Evolutionary conservation across 352 stramenopile genomes (phyloP), one percentile per base, ranked within the genome.

Genomic region (Phytophthora hibernalis): DNA sequence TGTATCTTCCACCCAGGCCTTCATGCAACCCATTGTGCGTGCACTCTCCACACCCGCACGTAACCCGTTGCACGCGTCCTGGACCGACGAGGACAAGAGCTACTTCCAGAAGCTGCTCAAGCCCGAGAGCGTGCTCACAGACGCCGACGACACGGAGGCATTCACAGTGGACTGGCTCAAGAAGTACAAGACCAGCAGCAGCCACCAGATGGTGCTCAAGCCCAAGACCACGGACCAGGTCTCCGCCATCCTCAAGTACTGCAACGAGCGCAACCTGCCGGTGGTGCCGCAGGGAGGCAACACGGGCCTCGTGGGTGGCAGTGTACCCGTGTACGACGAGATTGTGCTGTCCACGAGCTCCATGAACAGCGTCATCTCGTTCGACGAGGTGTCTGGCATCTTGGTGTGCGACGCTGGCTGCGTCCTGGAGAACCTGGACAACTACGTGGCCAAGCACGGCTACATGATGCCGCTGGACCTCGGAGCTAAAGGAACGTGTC

Each of bases 271-370:
- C 40, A 68, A 77, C 8, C 73, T 99, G 28, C 71, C 91, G 0
- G 85, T 99, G 10, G 95, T 99, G 18, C 93, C 97, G 5, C 97
- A 99, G 71, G 96, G 92, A 55, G 97, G 97, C 47, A 99, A 99
- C 76, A 99, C 97, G 21, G 93, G 96, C 1, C 83, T 99, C n/a
- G 97, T 99, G 10, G 97, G 97, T 38, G 97, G 96, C 38, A 91
- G 84, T 24, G 82, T 98, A 22, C 89, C 91, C 1, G 76, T 97
- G n/a, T 79, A 87, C 44, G 82, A 98, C 67, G 96, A 99, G 82
- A 90, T 99, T 49, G 87, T 99, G 58, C 70, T 99, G 13, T 98
- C 86, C 6, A 82, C 95, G 22, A 86, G 91, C 59, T 73, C 78
- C 16, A 96, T 99, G 89, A 98, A 97, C 82, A 79, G 61, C 5